A percentile compares a stretch with the other conserved stretches of the same genome.
Conservation (phyloP, 805 yeast species). For the Candida sakaeoensis region DNA sequence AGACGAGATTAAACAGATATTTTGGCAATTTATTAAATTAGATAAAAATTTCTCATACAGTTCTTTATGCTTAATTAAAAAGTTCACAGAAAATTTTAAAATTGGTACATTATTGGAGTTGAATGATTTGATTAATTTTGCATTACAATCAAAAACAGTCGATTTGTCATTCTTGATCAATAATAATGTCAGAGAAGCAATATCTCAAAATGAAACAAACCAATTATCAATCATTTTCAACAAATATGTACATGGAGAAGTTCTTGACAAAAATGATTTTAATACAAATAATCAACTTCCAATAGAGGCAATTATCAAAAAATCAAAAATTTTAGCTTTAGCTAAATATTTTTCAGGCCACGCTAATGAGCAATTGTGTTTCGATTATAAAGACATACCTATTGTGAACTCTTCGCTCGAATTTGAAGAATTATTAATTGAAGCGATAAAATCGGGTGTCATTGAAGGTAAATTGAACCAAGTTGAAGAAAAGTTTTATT, state of each 20-base stretch:
- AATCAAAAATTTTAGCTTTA: slow-evolving; percentile 39
- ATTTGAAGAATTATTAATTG: slow-evolving; percentile 38
- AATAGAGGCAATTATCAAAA: slow-evolving; percentile 23
- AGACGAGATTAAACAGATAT: slow-evolving; percentile 24
- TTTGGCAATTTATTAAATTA: slow-evolving; percentile 38
- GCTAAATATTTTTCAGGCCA: slow-evolving; percentile 28
- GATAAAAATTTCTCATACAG: slow-evolving; percentile 26
- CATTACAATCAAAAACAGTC: slow-evolving; percentile 33
- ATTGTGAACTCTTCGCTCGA: slow-evolving; percentile 25
- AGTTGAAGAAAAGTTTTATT: slow-evolving; percentile 36
- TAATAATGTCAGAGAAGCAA: slow-evolving; percentile 34
- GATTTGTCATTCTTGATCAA: slow-evolving; percentile 42
- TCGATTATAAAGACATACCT: slow-evolving; percentile 37
- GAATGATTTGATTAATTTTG: slow-evolving; percentile 29
- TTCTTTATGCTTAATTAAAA: slow-evolving; percentile 33
- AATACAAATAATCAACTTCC: slow-evolving; percentile 19
- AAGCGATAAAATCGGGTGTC: slow-evolving; percentile 41
- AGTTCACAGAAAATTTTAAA: slow-evolving; percentile 27
- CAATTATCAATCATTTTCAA: slow-evolving; percentile 26
- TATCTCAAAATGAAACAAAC: slow-evolving; percentile 23
- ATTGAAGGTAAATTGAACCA: slow-evolving; percentile 45
- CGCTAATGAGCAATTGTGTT: slow-evolving; percentile 21
- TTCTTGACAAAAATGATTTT: slow-evolving; percentile 17
- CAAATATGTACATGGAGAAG: slow-evolving; percentile 33
- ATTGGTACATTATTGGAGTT: slow-evolving; percentile 22